phyloP scores from a whole-genome alignment of 768 basidiomycete genomes.

The Psilocybe tampanensis region DNA sequence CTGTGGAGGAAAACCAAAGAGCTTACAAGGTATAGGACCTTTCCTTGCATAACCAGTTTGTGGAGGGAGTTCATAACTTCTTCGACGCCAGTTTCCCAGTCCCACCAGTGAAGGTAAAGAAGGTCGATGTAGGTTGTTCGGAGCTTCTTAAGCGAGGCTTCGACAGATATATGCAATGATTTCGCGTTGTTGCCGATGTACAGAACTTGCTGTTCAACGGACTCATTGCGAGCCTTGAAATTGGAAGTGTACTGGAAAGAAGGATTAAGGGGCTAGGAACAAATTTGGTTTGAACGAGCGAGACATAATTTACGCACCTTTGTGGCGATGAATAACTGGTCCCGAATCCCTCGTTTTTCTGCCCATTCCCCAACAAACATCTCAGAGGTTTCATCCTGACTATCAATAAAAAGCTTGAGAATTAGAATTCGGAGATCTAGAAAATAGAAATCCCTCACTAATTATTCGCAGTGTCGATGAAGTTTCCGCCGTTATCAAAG shows the following conservation, averaged over 20 bases:
- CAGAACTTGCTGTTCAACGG: slow-evolving; percentile 32
- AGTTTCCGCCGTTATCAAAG: slow-evolving; percentile 47
- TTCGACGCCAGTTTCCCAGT: slow-evolving; percentile 51
- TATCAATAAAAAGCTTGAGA: slow-evolving; percentile 13
- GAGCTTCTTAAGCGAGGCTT: slow-evolving; percentile 47
- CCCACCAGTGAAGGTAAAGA: slow-evolving; percentile 52
- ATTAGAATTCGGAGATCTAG: neutral
- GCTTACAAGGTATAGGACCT: slow-evolving; percentile 49
- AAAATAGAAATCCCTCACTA: slow-evolving; percentile 36
- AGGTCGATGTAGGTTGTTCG: slow-evolving; percentile 47
- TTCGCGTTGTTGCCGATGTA: slow-evolving; percentile 52
- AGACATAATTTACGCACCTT: slow-evolving; percentile 31
- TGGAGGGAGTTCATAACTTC: slow-evolving; percentile 61
- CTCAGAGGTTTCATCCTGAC: slow-evolving; percentile 62
- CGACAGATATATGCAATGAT: slow-evolving; percentile 42
- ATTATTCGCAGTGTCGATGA: slow-evolving; percentile 50
- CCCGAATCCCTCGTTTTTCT: slow-evolving; percentile 43
- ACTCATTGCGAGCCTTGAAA: slow-evolving; percentile 28
- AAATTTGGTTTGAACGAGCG: too few relatives aligned
- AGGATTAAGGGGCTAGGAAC: too few relatives aligned
- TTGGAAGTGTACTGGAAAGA: slow-evolving; percentile 37
- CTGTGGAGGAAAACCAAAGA: too few relatives aligned
- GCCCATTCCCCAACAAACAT: slow-evolving; percentile 56
- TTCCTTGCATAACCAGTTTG: slow-evolving; percentile 50
- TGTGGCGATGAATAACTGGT: slow-evolving; percentile 50